Evolutionary conservation across 1,139 yeast species (phyloP), one percentile per base, ranked within the genome.

Genomic region (Nakaseomyces nivariensis): DNA sequence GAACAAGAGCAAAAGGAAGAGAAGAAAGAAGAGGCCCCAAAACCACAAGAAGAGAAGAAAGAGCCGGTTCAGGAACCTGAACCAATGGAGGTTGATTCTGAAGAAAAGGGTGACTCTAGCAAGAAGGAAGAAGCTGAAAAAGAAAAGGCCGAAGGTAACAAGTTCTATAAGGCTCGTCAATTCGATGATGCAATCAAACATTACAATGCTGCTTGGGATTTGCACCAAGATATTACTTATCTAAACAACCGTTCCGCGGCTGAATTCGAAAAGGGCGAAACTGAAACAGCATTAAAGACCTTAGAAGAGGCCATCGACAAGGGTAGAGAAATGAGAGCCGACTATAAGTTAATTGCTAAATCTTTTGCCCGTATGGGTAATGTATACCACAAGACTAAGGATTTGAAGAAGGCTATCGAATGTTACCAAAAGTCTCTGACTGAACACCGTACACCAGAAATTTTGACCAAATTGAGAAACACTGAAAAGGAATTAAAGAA

Each of bases 171-270:
- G 70, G 75, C 82, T 59, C 86, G 85, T 66, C 76, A 90, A 64
- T 94, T 94, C 59, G 97, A 88, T 64, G 96, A 85, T 62, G 98
- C 99, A 42, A 90, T 94, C 65, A 85, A 74, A 51, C 75, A 80
- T 55, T 94, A 94, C 72, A 75, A 85, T 63, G 77, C 81, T 63
- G 99, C 99, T 2, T 94, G 92, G 87, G 85, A 82, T 44, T 68
- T 82, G 33, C 72, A 75, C 71, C 77, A 82, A 64, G 98, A 94
- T 64, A 87, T 92, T 62, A 92, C 98, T 1, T 94, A 85, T 68
- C 76, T 94, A 66, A 94, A 92, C 74, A 94, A 94, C 75, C 81
- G 95, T 64, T 94, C 98, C 37, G 98, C 99, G 50, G 98, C 98
- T 31, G 96, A 92, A 69, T 92, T 72, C 62, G 99, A 94, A 71